These are phyloP conservation scores for Primulina huaijiensis DNA, from an alignment of 257 asterid genomes.

Conservation along the genomic window DNA sequence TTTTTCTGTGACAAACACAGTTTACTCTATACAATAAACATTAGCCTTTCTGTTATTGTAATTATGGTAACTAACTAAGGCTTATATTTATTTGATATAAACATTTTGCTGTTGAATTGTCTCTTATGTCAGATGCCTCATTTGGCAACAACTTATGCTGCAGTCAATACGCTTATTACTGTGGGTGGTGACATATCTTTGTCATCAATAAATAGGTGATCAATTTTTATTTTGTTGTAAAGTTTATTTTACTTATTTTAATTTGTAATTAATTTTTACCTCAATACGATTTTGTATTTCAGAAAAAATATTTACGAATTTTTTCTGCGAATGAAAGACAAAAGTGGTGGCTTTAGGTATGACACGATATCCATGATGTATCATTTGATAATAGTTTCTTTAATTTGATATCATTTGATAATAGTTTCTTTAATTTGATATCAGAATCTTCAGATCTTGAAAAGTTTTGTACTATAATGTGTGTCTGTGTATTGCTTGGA, in stretches of 20 bases:
- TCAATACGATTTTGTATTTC: slow-evolving; percentile 28
- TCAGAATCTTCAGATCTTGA: not conserved
- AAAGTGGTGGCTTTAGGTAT: slow-evolving; percentile 95
- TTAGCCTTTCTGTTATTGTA: not conserved
- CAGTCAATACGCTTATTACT: slow-evolving; percentile 74
- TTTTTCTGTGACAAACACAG: not conserved
- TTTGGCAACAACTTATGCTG: slow-evolving; percentile 96
- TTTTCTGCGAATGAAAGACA: slow-evolving; percentile 77
- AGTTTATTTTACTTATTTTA: slow-evolving; percentile 3
- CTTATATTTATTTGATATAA: not conserved
- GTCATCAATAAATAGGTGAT: slow-evolving; percentile 75
- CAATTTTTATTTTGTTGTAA: slow-evolving; percentile 16
- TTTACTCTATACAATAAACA: not conserved
- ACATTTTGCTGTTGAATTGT: slow-evolving; percentile 15
- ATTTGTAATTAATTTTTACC: slow-evolving; percentile 13
- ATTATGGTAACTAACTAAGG: not conserved
- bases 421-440: slow-evolving; percentile 20
- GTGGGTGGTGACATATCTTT: slow-evolving; percentile 71
- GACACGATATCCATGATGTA: slow-evolving; percentile 17
- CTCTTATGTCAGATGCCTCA: slow-evolving; percentile 78
- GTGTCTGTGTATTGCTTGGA: slow-evolving; percentile 15
- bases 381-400: slow-evolving; percentile 19
- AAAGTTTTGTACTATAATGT: slow-evolving; percentile 6
- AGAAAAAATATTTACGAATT: slow-evolving; percentile 54
- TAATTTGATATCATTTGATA: slow-evolving; percentile 8